These are phyloP conservation scores for Saturnispora hagleri DNA, from an alignment of 805 yeast species.

Conservation along the genomic window DNA sequence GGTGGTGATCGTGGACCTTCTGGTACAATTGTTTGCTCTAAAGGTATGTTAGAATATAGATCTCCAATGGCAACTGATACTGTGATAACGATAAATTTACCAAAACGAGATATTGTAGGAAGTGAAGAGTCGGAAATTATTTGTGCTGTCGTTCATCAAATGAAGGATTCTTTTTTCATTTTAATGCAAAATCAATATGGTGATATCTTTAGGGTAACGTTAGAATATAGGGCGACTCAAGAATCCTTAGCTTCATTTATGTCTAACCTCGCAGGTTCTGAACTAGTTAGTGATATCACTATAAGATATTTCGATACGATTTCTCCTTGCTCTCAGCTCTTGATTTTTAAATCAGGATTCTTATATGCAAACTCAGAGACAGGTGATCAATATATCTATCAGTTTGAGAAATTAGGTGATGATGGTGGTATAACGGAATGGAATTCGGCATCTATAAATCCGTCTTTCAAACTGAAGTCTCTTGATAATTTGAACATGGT, in stretches of 20 bases:
- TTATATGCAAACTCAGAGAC: slow-evolving; percentile 56
- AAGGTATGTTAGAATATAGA: slow-evolving; percentile 44
- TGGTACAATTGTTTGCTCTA: slow-evolving; percentile 59
- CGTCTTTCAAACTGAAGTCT: slow-evolving; percentile 25
- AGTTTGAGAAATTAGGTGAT: slow-evolving; percentile 68
- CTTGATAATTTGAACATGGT: slow-evolving; percentile 53
- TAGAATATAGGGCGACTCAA: slow-evolving; percentile 37
- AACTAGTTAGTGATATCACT: slow-evolving; percentile 32
- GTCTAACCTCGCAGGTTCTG: slow-evolving; percentile 13
- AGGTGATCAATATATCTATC: slow-evolving; percentile 62
- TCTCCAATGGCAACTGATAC: slow-evolving; percentile 23
- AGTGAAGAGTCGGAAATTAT: slow-evolving; percentile 30
- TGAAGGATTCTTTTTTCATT: slow-evolving; percentile 56
- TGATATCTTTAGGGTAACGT: slow-evolving; percentile 61
- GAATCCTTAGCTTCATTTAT: slow-evolving; percentile 21
- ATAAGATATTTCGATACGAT: slow-evolving; percentile 72
- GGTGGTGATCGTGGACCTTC: slow-evolving; percentile 62
- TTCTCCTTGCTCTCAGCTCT: slow-evolving; percentile 45
- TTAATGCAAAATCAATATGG: slow-evolving; percentile 65
- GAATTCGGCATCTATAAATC: slow-evolving; percentile 27
- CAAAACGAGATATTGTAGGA: slow-evolving; percentile 30
- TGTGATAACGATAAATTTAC: slow-evolving; percentile 29
- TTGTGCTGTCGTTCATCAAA: slow-evolving; percentile 53
- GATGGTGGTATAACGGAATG: slow-evolving; percentile 30
- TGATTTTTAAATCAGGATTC: slow-evolving; percentile 67